These are phyloP conservation scores for Gardenia jasminoides DNA, from an alignment of 257 asterid species.

Conservation along the genomic window DNA sequence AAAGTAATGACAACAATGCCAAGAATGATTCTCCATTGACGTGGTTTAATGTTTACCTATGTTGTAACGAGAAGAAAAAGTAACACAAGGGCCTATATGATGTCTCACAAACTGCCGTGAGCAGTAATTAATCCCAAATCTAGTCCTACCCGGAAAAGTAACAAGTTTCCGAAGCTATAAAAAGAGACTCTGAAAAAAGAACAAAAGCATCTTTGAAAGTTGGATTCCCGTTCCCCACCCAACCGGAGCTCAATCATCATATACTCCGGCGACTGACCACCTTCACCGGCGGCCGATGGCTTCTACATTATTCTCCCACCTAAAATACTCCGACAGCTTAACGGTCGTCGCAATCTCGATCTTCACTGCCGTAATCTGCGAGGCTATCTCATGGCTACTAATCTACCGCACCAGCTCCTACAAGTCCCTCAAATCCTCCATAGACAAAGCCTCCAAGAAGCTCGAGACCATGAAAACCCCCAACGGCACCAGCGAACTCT, in stretches of 20 bases:
- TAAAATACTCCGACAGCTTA: conserved; percentile 68
- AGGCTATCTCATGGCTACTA: conserved; percentile 86
- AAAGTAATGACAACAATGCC: too few relatives aligned
- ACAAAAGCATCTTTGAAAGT: not conserved
- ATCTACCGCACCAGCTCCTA: conserved; percentile 92
- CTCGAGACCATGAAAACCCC: conserved; percentile 85
- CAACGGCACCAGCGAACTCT: conserved; percentile 33
- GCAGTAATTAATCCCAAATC: too few relatives aligned
- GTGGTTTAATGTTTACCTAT: too few relatives aligned
- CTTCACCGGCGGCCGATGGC: conserved; percentile 43
- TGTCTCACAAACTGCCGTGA: too few relatives aligned
- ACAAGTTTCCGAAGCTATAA: too few relatives aligned
- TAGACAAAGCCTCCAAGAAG: conserved; percentile 96
- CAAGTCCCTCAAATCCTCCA: conserved; percentile 87
- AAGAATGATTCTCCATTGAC: too few relatives aligned
- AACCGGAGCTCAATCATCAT: not conserved
- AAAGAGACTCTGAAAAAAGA: too few relatives aligned
- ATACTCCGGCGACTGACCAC: not conserved
- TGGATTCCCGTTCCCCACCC: too few relatives aligned
- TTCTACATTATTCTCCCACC: conserved; percentile 44
- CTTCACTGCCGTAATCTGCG: conserved; percentile 84
- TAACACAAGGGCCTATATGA: too few relatives aligned
- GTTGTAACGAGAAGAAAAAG: too few relatives aligned
- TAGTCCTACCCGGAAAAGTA: not conserved
- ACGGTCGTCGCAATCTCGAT: conserved; percentile 71